A percentile compares a stretch with the other conserved stretches of the same genome.
Evolutionary conservation across 2,329 filamentous ascomycete species (phyloP).

Genomic region (Huntiella savannae): DNA sequence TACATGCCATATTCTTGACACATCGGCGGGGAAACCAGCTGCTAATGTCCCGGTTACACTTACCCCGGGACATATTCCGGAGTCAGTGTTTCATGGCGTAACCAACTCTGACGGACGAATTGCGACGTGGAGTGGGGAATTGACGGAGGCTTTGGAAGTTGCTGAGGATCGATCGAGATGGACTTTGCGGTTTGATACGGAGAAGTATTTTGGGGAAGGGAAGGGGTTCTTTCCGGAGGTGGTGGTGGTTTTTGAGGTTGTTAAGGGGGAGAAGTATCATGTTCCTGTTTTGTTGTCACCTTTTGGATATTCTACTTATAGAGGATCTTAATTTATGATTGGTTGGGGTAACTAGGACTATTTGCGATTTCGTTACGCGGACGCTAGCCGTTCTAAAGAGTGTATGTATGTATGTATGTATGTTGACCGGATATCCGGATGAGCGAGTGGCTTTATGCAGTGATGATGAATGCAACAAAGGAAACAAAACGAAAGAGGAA

Average conservation of each 20-base stretch:
- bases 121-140: slow-evolving; percentile 32
- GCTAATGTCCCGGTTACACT: slow-evolving; percentile 47
- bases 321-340: slow-evolving; percentile 38
- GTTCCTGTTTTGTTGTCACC: slow-evolving; percentile 61
- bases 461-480: too few species aligned
- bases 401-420: too few species aligned
- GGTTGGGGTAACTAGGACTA: not conserved
- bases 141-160: not conserved
- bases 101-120: slow-evolving; percentile 66
- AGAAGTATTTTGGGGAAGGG: slow-evolving; percentile 46
- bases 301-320: slow-evolving; percentile 66
- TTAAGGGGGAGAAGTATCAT: slow-evolving; percentile 51
- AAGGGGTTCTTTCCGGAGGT: slow-evolving; percentile 44
- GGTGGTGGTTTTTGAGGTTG: slow-evolving; percentile 32
- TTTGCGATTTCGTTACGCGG: too few species aligned
- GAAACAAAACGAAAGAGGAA: not conserved
- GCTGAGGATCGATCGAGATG: slow-evolving; percentile 28
- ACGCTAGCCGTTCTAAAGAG: too few species aligned
- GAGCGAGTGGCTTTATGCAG: too few species aligned
- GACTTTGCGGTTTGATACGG: slow-evolving; percentile 56
- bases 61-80: slow-evolving; percentile 20
- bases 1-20: slow-evolving; percentile 77
- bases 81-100: slow-evolving; percentile 36
- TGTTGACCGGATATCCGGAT: too few species aligned
- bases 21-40: slow-evolving; percentile 51